These are phyloP conservation scores for Saccharum hybrid DNA, from an alignment of 202 grass and related monocot genomes.

Conservation along the genomic window DNA sequence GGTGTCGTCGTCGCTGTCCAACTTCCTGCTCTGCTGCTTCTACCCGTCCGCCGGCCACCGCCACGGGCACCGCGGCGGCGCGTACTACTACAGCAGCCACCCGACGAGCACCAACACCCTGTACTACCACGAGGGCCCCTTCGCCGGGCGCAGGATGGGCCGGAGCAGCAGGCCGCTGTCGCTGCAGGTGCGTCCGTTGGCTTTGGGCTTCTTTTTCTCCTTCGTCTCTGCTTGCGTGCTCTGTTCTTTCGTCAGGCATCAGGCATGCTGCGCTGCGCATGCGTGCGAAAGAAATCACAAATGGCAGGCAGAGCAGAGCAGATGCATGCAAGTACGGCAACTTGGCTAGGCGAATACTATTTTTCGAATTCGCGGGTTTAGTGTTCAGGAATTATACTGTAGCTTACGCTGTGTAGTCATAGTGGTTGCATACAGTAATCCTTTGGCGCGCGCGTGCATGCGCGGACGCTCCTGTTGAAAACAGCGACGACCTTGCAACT, in stretches of 20 bases:
- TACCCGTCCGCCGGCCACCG: constrained; percentile 49
- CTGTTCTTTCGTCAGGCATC: not conserved
- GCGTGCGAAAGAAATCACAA: too few relatives aligned
- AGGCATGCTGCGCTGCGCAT: not conserved
- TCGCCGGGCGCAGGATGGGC: constrained; percentile 55
- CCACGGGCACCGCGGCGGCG: constrained; percentile 56
- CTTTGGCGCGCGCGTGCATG: not conserved
- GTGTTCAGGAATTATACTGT: too few relatives aligned
- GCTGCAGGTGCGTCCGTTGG: constrained; percentile 58
- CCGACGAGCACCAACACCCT: constrained; percentile 58
- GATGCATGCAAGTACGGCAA: constrained; percentile 43
- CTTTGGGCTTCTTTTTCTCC: not conserved
- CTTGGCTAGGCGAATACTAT: constrained; percentile 36
- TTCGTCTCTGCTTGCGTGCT: too few relatives aligned
- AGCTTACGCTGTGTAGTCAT: too few relatives aligned
- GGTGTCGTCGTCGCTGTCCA: constrained; percentile 67
- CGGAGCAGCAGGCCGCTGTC: constrained; percentile 70
- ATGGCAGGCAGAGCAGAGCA: too few relatives aligned
- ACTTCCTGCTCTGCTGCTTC: constrained; percentile 73
- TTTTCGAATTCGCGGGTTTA: too few relatives aligned
- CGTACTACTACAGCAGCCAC: constrained; percentile 80
- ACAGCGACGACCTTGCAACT: constrained; percentile 19
- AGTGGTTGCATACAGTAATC: not conserved
- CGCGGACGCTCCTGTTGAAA: constrained; percentile 22
- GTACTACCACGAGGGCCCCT: constrained; percentile 55